A percentile compares a stretch with the other conserved stretches of the same genome.
Evolutionary conservation across 768 basidiomycete genomes (phyloP).

Genomic region (Rhodosporidiobolus odoratus): DNA sequence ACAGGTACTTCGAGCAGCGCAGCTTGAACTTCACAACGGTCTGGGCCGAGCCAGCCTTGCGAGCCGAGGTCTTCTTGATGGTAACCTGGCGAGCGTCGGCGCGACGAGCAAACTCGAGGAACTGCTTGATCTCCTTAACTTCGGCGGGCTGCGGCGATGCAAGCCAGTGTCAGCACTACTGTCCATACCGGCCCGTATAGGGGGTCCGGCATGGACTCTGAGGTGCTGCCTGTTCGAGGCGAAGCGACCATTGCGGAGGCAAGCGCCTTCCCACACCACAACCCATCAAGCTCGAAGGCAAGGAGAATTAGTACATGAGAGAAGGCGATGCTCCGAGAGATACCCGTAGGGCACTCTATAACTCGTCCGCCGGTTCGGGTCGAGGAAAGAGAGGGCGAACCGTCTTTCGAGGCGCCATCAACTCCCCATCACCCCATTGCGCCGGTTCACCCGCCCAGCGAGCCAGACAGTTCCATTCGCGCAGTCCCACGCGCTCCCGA

Average conservation of each 20-base stretch:
- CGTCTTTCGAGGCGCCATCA: too few relatives aligned
- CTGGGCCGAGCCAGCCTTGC: constrained; percentile 34
- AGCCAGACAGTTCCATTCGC: too few relatives aligned
- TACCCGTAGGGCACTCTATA: too few relatives aligned
- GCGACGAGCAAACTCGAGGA: constrained; percentile 92
- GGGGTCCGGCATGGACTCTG: constrained; percentile 20
- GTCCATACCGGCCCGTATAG: neutral
- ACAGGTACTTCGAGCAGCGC: constrained; percentile 84
- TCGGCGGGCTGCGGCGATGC: constrained; percentile 71
- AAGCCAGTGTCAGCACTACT: neutral
- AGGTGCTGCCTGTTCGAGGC: neutral
- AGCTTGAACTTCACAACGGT: constrained; percentile 78
- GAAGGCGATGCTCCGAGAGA: too few relatives aligned
- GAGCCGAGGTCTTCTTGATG: constrained; percentile 76
- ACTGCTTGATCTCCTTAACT: constrained; percentile 96
- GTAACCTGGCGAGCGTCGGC: constrained; percentile 89
- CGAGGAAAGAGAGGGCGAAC: too few relatives aligned
- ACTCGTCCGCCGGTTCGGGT: too few relatives aligned
- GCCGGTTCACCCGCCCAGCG: too few relatives aligned
- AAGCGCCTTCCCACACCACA: too few relatives aligned
- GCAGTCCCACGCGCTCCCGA: too few relatives aligned
- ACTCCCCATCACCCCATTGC: too few relatives aligned
- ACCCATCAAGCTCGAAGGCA: too few relatives aligned
- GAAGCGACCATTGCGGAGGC: neutral
- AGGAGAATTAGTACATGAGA: too few relatives aligned